Evolutionary conservation across 495 filamentous ascomycete species (phyloP), one percentile per base, ranked within the genome.

Genomic region (Aspergillus taichungensis): DNA sequence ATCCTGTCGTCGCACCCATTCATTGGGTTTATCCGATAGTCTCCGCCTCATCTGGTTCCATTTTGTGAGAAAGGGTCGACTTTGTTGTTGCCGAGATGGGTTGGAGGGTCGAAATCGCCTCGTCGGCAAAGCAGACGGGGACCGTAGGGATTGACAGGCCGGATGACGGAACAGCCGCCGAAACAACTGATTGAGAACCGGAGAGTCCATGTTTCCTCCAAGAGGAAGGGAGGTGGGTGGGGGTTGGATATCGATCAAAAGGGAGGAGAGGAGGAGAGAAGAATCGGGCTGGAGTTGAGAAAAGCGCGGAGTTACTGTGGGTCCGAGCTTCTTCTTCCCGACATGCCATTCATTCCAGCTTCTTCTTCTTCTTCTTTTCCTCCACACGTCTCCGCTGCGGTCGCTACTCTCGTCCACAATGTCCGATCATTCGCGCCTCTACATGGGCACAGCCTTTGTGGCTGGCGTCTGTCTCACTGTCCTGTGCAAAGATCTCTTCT

Each of bases 1-100:
- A 10, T 84, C 73, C 13, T 76, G 82, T 34, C 90, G 71, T 63
- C 89, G 88, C 62, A 87, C 84, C 92, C 92, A 98, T 60, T 64
- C 49, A 50, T 59, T 60, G 8, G 54, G 53, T 54, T 61, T 55
- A 37, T 62, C 60, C 10, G 59, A 46, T 8, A 32, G 37, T 34
- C 67, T 69, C 51, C 59, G 61, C 37, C 62, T 67, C 10, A 39
- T 41, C 38, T 49, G 53, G 30, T 51, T 43, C 44, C 60, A 57
- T 27, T 64, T 61, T 39, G 63, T 64, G 46, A 73, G 61, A 45
- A 73, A 73, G 32, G 63, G 51, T n/a, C 66, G 68, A 40, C 54
- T 60, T 48, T 71, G 68, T 48, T 71, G 68, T 45, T 61, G 57
- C 32, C 57, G 57, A 7, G 60, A 48, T 18, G 63, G 43, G 30